phyloP scores from a whole-genome alignment of 352 stramenopile genomes.

The Pythium insidiosum region DNA sequence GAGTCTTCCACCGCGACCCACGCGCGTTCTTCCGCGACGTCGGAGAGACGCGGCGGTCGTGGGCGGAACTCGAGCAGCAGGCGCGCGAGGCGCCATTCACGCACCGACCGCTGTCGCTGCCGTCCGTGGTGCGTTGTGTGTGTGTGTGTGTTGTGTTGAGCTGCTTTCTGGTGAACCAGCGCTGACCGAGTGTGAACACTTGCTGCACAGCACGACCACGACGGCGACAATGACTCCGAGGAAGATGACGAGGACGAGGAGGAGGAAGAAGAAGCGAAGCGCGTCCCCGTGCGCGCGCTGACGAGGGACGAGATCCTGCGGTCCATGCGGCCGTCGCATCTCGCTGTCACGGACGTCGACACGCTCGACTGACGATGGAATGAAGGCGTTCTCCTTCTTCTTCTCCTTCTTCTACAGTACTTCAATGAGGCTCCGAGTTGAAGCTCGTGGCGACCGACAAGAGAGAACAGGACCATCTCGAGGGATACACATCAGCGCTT shows the following conservation, averaged over 20 bases:
- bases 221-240: conserved; percentile 3
- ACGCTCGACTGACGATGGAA: too few relatives aligned
- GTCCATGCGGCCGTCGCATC: conserved; percentile 20
- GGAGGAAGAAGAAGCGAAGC: conserved; percentile 5
- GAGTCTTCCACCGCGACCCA: conserved; percentile 13
- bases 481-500: too few relatives aligned
- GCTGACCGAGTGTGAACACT: too few relatives aligned
- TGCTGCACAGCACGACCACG: too few relatives aligned
- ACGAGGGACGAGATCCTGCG: conserved; percentile 47
- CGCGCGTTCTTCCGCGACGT: conserved; percentile 25
- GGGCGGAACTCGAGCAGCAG: conserved; percentile 49
- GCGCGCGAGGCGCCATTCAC: conserved; percentile 32
- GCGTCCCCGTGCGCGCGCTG: conserved; percentile 27
- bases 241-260: conserved; percentile 1
- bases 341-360: too few relatives aligned
- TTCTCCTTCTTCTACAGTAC: too few relatives aligned
- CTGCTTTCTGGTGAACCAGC: not conserved
- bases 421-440: too few relatives aligned
- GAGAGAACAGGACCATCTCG: too few relatives aligned
- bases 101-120: conserved; percentile 36
- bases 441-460: too few relatives aligned
- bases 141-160: not conserved
- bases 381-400: too few relatives aligned
- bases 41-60: conserved; percentile 47
- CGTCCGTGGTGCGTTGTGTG: conserved; percentile 28